These are phyloP conservation scores for Solanum medicagineum DNA, from an alignment of 257 asterid genomes.

Conservation along the genomic window DNA sequence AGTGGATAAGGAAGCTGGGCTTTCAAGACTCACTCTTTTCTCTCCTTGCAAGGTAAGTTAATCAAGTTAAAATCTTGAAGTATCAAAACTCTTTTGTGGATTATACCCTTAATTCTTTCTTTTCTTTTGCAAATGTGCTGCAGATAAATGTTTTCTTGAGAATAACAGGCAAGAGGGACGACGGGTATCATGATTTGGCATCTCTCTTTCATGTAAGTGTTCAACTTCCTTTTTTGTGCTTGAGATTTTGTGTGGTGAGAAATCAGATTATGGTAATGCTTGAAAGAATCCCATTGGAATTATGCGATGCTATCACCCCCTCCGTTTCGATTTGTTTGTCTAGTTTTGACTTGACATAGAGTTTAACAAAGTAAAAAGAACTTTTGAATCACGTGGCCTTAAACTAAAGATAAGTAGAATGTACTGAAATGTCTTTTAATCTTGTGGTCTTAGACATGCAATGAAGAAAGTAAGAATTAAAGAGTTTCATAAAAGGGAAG, in stretches of 20 bases:
- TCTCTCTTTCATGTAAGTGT: conserved; percentile 73
- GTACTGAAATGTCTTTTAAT: no score
- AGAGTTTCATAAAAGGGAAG: no score
- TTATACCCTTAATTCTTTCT: neutral
- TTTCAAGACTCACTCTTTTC: conserved; percentile 68
- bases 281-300: neutral
- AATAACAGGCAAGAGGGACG: conserved; percentile 65
- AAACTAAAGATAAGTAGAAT: no score
- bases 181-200: conserved; percentile 81
- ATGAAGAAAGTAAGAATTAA: neutral
- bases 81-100: neutral
- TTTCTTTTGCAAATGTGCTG: neutral
- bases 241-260: neutral
- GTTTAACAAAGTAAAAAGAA: neutral
- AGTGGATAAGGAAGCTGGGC: conserved; percentile 67
- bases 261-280: neutral
- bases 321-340: neutral
- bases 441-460: neutral
- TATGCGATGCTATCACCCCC: neutral
- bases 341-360: neutral
- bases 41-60: conserved; percentile 92
- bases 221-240: neutral
- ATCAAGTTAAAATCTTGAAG: neutral
- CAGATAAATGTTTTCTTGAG: conserved; percentile 72
- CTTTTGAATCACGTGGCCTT: no score